Conservation (phyloP, 2,329 filamentous ascomycete species). For the Penicillium sclerotiorum region DNA sequence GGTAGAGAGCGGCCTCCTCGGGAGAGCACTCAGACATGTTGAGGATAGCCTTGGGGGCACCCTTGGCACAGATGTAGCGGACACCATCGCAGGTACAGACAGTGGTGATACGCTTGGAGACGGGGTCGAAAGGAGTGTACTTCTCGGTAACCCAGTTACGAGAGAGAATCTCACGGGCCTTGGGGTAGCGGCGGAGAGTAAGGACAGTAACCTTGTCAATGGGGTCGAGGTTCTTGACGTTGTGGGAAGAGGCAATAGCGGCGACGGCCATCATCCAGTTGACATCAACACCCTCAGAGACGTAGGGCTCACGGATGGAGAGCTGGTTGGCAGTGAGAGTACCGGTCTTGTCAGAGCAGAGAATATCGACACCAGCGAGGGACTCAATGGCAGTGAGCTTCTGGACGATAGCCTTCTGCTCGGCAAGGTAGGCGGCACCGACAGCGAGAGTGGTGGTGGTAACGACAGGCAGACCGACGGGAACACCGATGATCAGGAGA, state of each 20-base stretch:
- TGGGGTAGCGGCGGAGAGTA: conserved; percentile 74
- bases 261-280: conserved; percentile 86
- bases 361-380: conserved; percentile 72
- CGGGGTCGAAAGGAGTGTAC: conserved; percentile 72
- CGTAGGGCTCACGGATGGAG: conserved; percentile 74
- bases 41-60: conserved; percentile 75
- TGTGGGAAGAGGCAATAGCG: conserved; percentile 75
- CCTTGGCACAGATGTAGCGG: conserved; percentile 73
- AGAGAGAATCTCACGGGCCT: conserved; percentile 73
- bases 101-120: conserved; percentile 77
- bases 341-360: conserved; percentile 82
- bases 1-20: conserved; percentile 67
- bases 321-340: conserved; percentile 66
- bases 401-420: conserved; percentile 78
- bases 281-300: conserved; percentile 74
- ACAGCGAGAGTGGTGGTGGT: conserved; percentile 77
- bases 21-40: conserved; percentile 68
- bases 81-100: conserved; percentile 70
- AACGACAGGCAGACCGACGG: conserved; percentile 77
- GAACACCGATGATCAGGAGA: conserved; percentile 75
- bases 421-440: conserved; percentile 74
- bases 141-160: conserved; percentile 77
- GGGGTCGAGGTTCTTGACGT: conserved; percentile 75
- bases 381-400: conserved; percentile 80
- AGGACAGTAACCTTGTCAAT: conserved; percentile 80